Base-by-base conservation (phyloP, 2,329 filamentous ascomycete species). In the Nannizziopsis arthrosporioides region DNA sequence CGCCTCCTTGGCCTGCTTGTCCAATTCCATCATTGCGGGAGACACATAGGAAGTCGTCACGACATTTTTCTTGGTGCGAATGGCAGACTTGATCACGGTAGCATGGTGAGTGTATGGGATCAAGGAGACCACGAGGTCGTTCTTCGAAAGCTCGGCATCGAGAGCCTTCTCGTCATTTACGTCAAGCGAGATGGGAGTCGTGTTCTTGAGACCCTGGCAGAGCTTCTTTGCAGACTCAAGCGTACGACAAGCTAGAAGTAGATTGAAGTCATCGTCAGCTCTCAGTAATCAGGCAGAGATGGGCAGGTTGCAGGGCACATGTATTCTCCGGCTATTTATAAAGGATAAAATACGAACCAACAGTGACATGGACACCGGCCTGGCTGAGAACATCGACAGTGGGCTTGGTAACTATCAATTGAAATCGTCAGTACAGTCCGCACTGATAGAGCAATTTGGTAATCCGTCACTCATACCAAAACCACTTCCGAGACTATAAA, bases 1-100 rank as follows among this genome's bases (percentile, higher is more conserved):
- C 14, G 90, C 90, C 54, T 83, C 84, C 76, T 94, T 94, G 65
- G 77, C 80, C 59, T 83, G 73, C 59, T 81, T 73, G 61, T 95
- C 84, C 44, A 96, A 80, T 73, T 89, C 90, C 71, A 82, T 69
- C 88, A 95, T 95, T 55, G 86, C 85, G 2, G 87, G 87, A 3
- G 85, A 93, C 57, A 94, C 85, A 64, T 96, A 96, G 56, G 81
- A 87, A 27, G 90, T 95, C 51, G 90, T 95, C 62, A 96, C 89
- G 52, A 96, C 88, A 73, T 96, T 73, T 77, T 90, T 94, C 84
- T 94, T 95, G 61, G 82, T 78, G 61, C 82, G 79, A 70, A 96
- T 95, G 54, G 88, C 90, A 32, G 84, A 81, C 77, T 94, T 90
- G 78, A 95, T 93, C 60, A 95, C 88, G 48, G 77, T 74, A 40